These are phyloP conservation scores for Suillus occidentalis DNA, from an alignment of 768 basidiomycete genomes.

Conservation along the genomic window DNA sequence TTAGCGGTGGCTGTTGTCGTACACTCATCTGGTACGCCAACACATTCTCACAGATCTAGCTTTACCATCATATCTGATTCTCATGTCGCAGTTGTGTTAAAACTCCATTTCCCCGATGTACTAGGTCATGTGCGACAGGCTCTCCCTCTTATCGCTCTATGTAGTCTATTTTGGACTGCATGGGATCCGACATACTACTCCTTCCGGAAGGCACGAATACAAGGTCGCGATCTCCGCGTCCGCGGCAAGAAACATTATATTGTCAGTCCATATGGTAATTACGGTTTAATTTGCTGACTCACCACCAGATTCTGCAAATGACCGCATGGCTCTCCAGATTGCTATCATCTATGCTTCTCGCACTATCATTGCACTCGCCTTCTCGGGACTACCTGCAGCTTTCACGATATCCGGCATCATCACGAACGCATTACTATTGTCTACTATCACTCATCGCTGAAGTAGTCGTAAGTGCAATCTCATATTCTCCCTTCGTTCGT, in stretches of 20 bases:
- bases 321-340: slow-evolving; percentile 59
- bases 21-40: slow-evolving; percentile 40
- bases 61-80: not conserved
- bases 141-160: slow-evolving; percentile 49
- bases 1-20: slow-evolving; percentile 41
- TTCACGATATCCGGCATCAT: slow-evolving; percentile 35
- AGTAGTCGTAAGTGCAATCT: slow-evolving; percentile 47
- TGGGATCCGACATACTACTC: slow-evolving; percentile 86
- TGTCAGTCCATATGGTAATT: slow-evolving; percentile 39
- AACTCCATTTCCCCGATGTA: slow-evolving; percentile 18
- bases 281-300: slow-evolving; percentile 7
- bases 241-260: slow-evolving; percentile 63
- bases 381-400: slow-evolving; percentile 40
- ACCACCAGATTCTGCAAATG: slow-evolving; percentile 56
- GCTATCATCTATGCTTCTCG: slow-evolving; percentile 46
- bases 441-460: slow-evolving; percentile 48
- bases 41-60: not conserved
- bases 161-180: slow-evolving; percentile 74
- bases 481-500: slow-evolving; percentile 8
- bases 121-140: slow-evolving; percentile 32
- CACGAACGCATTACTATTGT: slow-evolving; percentile 47
- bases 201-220: slow-evolving; percentile 56
- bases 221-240: slow-evolving; percentile 71
- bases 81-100: slow-evolving; percentile 33
- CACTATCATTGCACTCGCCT: slow-evolving; percentile 41